Evolutionary conservation across 345 rosid species (phyloP).

Genomic region (Arabis alpina): DNA sequence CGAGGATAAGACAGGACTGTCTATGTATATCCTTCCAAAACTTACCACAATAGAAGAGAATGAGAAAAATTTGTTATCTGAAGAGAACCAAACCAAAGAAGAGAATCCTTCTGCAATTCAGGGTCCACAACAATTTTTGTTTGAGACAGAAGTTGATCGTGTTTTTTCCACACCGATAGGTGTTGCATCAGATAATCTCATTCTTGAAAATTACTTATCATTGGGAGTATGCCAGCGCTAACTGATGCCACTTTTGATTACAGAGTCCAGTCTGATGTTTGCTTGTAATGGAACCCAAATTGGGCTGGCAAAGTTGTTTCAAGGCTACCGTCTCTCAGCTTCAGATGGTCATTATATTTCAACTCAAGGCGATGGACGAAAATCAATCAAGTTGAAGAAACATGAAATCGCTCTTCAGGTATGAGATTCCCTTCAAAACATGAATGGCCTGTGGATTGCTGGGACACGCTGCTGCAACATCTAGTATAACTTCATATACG

Average conservation of each 20-base stretch:
- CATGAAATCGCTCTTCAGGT: slow-evolving; percentile 93
- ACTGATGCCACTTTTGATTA: slow-evolving; percentile 42
- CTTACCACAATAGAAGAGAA: slow-evolving; percentile 59
- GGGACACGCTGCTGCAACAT: slow-evolving; percentile 24
- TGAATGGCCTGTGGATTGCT: slow-evolving; percentile 27
- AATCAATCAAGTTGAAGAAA: slow-evolving; percentile 77
- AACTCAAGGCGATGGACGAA: slow-evolving; percentile 86
- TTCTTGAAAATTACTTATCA: slow-evolving; percentile 26
- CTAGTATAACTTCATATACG: neutral
- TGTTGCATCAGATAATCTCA: slow-evolving; percentile 45
- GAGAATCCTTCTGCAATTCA: slow-evolving; percentile 62
- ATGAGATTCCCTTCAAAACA: slow-evolving; percentile 31
- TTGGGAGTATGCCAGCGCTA: slow-evolving; percentile 36
- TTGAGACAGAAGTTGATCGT: slow-evolving; percentile 90
- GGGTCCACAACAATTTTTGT: slow-evolving; percentile 85
- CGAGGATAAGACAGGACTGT: slow-evolving; percentile 86
- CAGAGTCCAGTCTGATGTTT: slow-evolving; percentile 94
- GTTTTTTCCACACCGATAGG: slow-evolving; percentile 97
- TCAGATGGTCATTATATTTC: slow-evolving; percentile 84
- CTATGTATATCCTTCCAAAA: slow-evolving; percentile 76
- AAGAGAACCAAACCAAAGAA: slow-evolving; percentile 62
- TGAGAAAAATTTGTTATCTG: slow-evolving; percentile 62
- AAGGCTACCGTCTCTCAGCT: slow-evolving; percentile 72
- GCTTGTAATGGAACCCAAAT: slow-evolving; percentile 83
- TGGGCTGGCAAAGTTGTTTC: slow-evolving; percentile 84